phyloP scores from a whole-genome alignment of 2,329 filamentous ascomycete genomes.

The Lecanicillium sp. region DNA sequence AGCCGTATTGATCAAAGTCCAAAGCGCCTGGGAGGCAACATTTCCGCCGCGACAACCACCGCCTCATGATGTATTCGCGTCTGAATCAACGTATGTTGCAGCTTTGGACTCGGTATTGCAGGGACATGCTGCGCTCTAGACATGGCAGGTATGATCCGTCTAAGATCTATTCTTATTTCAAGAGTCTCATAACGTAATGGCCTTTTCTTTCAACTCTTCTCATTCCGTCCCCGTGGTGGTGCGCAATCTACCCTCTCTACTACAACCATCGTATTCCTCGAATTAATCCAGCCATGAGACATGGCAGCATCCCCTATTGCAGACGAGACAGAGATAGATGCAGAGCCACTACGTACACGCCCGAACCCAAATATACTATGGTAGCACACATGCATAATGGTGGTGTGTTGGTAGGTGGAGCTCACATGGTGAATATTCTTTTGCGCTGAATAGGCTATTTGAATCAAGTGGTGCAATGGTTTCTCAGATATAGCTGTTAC shows the following conservation, averaged over 20 bases:
- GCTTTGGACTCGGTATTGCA: constrained; percentile 1
- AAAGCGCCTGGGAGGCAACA: constrained; percentile 10
- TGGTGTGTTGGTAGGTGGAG: not conserved
- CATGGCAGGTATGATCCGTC: too few relatives aligned
- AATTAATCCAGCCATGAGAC: too few relatives aligned
- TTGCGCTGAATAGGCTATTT: not conserved
- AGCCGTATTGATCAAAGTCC: constrained; percentile 7
- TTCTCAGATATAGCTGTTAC: too few relatives aligned
- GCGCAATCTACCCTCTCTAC: too few relatives aligned
- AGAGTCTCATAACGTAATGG: too few relatives aligned
- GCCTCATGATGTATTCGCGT: not conserved
- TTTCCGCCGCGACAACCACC: constrained; percentile 5
- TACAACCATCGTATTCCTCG: too few relatives aligned
- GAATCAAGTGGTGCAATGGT: not conserved
- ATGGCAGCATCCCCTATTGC: not conserved
- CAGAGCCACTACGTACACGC: not conserved
- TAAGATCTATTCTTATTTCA: too few relatives aligned
- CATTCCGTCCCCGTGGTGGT: too few relatives aligned
- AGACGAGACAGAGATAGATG: not conserved
- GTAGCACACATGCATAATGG: not conserved
- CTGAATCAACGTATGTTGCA: not conserved
- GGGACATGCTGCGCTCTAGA: not conserved
- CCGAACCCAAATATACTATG: not conserved
- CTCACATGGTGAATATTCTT: constrained; percentile 2
- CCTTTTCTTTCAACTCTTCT: too few relatives aligned